phyloP scores from a whole-genome alignment of 495 filamentous ascomycete species.

The Trypethelium eluteriae region DNA sequence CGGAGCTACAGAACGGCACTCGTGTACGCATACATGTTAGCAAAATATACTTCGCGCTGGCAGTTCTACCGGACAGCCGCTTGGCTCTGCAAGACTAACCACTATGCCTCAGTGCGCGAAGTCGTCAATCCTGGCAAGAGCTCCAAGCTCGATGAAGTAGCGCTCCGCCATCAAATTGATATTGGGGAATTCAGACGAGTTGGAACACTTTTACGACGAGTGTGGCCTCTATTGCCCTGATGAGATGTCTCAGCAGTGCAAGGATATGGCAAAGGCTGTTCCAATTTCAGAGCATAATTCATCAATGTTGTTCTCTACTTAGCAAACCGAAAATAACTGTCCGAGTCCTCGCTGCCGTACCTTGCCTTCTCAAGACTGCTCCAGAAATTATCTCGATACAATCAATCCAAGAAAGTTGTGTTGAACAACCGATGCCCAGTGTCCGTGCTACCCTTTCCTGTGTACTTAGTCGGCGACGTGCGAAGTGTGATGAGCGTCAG shows the following conservation, averaged over 20 bases:
- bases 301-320: background rate
- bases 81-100: constrained; percentile 34
- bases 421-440: constrained; percentile 57
- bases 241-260: background rate
- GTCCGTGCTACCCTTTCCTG: constrained; percentile 46
- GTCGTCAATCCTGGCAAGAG: constrained; percentile 47
- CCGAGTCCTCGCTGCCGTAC: background rate
- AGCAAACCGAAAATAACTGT: background rate
- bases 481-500: constrained; percentile 48
- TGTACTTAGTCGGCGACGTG: constrained; percentile 49
- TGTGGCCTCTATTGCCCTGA: constrained; percentile 40
- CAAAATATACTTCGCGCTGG: constrained; percentile 47
- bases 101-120: constrained; percentile 37
- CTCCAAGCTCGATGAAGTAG: constrained; percentile 42
- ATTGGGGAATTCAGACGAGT: constrained; percentile 35
- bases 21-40: constrained; percentile 45
- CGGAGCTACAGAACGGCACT: constrained; percentile 25
- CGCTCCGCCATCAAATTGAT: constrained; percentile 41
- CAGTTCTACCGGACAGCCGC: constrained; percentile 42
- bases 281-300: constrained; percentile 1
- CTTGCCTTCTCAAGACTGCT: background rate
- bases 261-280: background rate
- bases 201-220: constrained; percentile 32
- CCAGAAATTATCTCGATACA: constrained; percentile 1
- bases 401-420: constrained; percentile 39